A percentile compares a stretch with the other conserved stretches of the same genome.
Conservation (phyloP, 2,329 filamentous ascomycete genomes). For the Rutstroemia sydowiana region DNA sequence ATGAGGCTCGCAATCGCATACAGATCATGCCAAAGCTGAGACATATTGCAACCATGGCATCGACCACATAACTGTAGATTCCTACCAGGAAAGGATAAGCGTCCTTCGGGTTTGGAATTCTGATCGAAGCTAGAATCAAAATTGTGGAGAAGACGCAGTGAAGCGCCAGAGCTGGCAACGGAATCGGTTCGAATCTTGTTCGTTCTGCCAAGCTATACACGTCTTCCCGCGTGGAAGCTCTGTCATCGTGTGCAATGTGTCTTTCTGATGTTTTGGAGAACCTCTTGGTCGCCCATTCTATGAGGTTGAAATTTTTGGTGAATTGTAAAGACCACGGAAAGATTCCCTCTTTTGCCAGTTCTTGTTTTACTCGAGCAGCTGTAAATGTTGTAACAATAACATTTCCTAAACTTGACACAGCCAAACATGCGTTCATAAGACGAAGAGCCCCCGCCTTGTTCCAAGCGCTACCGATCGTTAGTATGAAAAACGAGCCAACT, state of each 20-base stretch:
- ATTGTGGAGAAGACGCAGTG: slow-evolving; percentile 14
- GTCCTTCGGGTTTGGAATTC: background rate
- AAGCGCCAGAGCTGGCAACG: slow-evolving; percentile 19
- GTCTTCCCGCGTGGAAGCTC: slow-evolving; percentile 16
- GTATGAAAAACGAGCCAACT: slow-evolving; percentile 32
- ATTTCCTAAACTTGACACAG: slow-evolving; percentile 40
- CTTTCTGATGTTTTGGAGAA: background rate
- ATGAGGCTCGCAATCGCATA: background rate
- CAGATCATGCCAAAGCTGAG: slow-evolving; percentile 10
- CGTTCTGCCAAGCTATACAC: slow-evolving; percentile 19
- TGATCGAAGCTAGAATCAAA: slow-evolving; percentile 11
- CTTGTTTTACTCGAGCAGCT: slow-evolving; percentile 48
- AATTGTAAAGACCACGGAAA: slow-evolving; percentile 33
- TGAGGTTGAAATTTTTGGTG: slow-evolving; percentile 38
- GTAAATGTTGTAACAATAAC: slow-evolving; percentile 51
- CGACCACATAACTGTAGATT: slow-evolving; percentile 36
- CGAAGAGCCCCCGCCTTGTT: slow-evolving; percentile 19
- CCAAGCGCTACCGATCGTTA: slow-evolving; percentile 27
- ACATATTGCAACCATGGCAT: slow-evolving; percentile 26
- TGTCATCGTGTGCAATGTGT: slow-evolving; percentile 18
- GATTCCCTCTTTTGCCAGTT: slow-evolving; percentile 52
- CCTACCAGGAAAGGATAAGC: slow-evolving; percentile 10
- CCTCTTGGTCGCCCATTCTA: slow-evolving; percentile 24
- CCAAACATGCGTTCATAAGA: slow-evolving; percentile 41
- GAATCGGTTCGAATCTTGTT: background rate